These are phyloP conservation scores for Trametes polyzona DNA, from an alignment of 1,284 basidiomycete species.

Conservation along the genomic window DNA sequence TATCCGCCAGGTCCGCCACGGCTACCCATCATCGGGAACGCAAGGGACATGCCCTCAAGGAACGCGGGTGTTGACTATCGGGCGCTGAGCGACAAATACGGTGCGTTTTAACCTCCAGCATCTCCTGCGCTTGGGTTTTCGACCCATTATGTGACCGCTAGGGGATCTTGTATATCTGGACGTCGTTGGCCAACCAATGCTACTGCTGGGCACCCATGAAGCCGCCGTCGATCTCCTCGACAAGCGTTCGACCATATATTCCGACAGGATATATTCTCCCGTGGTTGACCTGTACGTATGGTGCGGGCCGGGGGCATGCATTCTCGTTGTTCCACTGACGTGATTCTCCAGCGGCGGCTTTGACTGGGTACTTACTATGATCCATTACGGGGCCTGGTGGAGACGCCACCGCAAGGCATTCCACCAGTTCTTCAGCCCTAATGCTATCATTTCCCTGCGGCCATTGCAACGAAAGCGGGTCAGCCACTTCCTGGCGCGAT, in stretches of 20 bases:
- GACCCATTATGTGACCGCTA: neutral
- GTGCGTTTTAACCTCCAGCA: neutral
- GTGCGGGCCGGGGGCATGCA: too few species aligned
- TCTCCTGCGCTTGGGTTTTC: neutral
- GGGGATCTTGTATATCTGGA: slow-evolving; percentile 19
- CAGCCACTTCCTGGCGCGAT: slow-evolving; percentile 4
- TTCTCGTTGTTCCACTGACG: too few species aligned
- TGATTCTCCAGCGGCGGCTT: slow-evolving; percentile 8
- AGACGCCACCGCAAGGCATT: slow-evolving; percentile 12
- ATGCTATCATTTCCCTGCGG: slow-evolving; percentile 3
- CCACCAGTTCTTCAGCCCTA: slow-evolving; percentile 23
- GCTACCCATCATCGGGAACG: slow-evolving; percentile 7
- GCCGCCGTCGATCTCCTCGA: slow-evolving; percentile 23
- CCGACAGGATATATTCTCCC: slow-evolving; percentile 7
- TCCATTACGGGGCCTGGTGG: slow-evolving; percentile 17
- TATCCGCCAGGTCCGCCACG: slow-evolving; percentile 5
- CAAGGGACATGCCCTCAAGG: slow-evolving; percentile 6
- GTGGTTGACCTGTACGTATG: slow-evolving; percentile 21
- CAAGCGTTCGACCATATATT: slow-evolving; percentile 21
- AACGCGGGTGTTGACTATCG: neutral
- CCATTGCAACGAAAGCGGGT: slow-evolving; percentile 9
- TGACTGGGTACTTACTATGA: slow-evolving; percentile 14
- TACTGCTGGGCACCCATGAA: slow-evolving; percentile 14
- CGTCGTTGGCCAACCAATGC: slow-evolving; percentile 15
- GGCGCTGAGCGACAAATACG: slow-evolving; percentile 8